Evolutionary conservation across 1,284 basidiomycete genomes (phyloP).

Genomic region (Heliocybe sulcata): DNA sequence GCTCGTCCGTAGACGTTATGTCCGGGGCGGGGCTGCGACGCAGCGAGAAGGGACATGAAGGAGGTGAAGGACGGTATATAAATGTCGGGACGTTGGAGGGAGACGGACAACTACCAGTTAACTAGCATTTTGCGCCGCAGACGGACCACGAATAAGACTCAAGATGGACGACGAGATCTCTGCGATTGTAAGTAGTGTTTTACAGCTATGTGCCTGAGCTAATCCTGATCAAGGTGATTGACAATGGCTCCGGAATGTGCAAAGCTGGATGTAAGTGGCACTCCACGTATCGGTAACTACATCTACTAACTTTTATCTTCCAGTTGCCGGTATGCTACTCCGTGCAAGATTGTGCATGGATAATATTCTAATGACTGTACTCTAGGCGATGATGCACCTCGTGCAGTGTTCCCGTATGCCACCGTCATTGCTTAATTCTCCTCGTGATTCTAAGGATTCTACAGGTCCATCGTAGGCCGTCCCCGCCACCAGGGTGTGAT

Average conservation of each 20-base stretch:
- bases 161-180: constrained; percentile 41
- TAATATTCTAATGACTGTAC: constrained; percentile 11
- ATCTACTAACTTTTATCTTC: constrained; percentile 14
- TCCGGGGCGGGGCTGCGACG: neutral
- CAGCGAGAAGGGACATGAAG: neutral
- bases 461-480: constrained; percentile 84
- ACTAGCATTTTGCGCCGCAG: too few species aligned
- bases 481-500: constrained; percentile 91
- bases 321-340: constrained; percentile 39
- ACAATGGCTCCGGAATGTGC: constrained; percentile 89
- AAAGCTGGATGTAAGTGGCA: constrained; percentile 78
- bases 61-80: too few species aligned
- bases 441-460: neutral
- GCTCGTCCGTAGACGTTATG: neutral
- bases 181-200: constrained; percentile 32
- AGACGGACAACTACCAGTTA: too few species aligned
- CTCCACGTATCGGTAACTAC: constrained; percentile 9
- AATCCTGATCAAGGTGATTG: constrained; percentile 48
- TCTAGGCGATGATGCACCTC: constrained; percentile 62
- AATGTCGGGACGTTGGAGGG: too few species aligned
- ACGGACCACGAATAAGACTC: too few species aligned
- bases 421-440: neutral
- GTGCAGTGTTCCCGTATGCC: constrained; percentile 64
- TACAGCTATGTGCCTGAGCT: constrained; percentile 1
- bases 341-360: too few species aligned